phyloP scores from a whole-genome alignment of 345 rosid genomes.

The Gossypium arboreum region DNA sequence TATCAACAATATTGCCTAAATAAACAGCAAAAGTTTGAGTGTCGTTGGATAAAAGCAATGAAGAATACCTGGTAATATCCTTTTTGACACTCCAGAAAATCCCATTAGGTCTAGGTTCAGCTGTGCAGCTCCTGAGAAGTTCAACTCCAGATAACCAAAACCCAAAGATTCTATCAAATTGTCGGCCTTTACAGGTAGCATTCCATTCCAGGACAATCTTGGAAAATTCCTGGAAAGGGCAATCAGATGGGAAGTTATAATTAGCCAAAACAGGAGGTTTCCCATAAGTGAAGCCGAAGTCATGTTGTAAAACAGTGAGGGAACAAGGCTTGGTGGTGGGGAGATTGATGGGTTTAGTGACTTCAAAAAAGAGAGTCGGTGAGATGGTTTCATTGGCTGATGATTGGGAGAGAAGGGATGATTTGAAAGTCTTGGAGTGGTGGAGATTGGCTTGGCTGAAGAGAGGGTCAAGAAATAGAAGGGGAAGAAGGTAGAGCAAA shows the following conservation, averaged over 20 bases:
- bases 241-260: conserved; percentile 61
- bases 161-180: conserved; percentile 82
- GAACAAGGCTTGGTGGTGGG: conserved; percentile 50
- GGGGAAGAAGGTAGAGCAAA: conserved; percentile 24
- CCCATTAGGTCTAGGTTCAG: conserved; percentile 70
- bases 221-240: conserved; percentile 48
- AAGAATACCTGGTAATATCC: conserved; percentile 75
- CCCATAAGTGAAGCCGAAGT: conserved; percentile 64
- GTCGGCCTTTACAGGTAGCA: conserved; percentile 73
- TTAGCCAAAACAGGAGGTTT: conserved; percentile 64
- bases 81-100: conserved; percentile 71
- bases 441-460: conserved; percentile 39
- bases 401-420: conserved; percentile 29
- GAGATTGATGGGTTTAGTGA: conserved; percentile 48
- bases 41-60: conserved; percentile 54
- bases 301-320: conserved; percentile 52
- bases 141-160: conserved; percentile 85
- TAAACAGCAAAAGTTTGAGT: conserved; percentile 55
- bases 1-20: conserved; percentile 63
- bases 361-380: conserved; percentile 72
- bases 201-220: conserved; percentile 74
- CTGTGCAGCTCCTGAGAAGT: conserved; percentile 92
- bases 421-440: conserved; percentile 26
- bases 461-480: conserved; percentile 25
- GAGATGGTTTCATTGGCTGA: conserved; percentile 27